phyloP scores from a whole-genome alignment of 257 asterid species.

The Petrea volubilis region DNA sequence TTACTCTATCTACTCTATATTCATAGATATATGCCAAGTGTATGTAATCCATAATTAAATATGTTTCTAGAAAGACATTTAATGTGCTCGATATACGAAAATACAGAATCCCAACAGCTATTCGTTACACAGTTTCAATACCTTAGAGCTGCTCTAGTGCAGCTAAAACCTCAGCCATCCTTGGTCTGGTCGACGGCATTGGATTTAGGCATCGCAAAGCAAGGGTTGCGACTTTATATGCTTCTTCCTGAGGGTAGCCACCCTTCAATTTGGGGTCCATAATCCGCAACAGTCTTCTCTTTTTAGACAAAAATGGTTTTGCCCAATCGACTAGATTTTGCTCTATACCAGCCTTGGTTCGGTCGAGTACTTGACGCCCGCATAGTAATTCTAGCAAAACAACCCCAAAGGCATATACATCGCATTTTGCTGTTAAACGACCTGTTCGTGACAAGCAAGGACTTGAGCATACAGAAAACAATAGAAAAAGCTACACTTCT shows the following conservation, averaged over 20 bases:
- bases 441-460: conserved; percentile 4
- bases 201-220: conserved; percentile 14
- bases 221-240: conserved; percentile 10
- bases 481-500: neutral
- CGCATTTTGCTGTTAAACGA: conserved; percentile 14
- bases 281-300: neutral
- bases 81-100: too few relatives aligned
- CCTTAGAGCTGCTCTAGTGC: conserved; percentile 6
- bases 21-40: too few relatives aligned
- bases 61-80: too few relatives aligned
- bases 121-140: too few relatives aligned
- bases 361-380: neutral
- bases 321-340: conserved; percentile 10
- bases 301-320: neutral
- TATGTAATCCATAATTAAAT: too few relatives aligned
- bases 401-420: conserved; percentile 21
- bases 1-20: too few relatives aligned
- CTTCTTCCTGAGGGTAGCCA: neutral
- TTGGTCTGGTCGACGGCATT: conserved; percentile 9
- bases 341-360: neutral
- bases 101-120: too few relatives aligned
- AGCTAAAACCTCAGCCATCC: conserved; percentile 21
- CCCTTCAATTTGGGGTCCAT: conserved; percentile 23
- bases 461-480: neutral
- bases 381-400: too few relatives aligned